Evolutionary conservation across 2,329 filamentous ascomycete genomes (phyloP).

Genomic region (Fusarium incarnatum): DNA sequence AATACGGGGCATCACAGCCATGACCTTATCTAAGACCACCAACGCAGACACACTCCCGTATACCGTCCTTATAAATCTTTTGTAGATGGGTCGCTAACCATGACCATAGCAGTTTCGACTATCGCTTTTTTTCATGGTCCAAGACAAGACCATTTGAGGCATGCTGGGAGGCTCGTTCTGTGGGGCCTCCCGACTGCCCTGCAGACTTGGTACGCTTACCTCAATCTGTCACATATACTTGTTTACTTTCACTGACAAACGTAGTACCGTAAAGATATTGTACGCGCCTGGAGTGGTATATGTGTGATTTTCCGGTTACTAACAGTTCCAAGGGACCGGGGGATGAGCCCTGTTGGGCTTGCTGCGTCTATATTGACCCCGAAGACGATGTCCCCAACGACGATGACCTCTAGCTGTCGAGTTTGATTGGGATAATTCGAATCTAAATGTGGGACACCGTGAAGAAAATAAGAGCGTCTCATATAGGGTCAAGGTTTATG

Average conservation of each 20-base stretch:
- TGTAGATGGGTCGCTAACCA: fast-evolving
- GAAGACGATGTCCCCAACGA: too few relatives aligned
- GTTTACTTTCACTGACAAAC: neutral
- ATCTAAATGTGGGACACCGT: too few relatives aligned
- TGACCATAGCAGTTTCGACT: neutral
- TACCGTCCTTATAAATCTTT: fast-evolving
- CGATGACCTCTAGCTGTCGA: too few relatives aligned
- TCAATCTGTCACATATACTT: neutral
- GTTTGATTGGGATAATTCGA: too few relatives aligned
- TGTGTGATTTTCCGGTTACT: too few relatives aligned
- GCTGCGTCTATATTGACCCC: too few relatives aligned
- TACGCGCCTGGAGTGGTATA: neutral
- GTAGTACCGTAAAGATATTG: neutral
- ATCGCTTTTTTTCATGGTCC: neutral
- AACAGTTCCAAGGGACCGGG: too few relatives aligned
- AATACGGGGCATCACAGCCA: neutral
- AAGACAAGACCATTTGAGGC: neutral
- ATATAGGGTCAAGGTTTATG: too few relatives aligned
- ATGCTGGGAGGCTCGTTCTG: neutral
- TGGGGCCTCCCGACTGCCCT: neutral
- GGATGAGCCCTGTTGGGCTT: too few relatives aligned
- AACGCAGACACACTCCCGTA: neutral
- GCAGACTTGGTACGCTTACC: neutral
- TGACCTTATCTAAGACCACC: neutral
- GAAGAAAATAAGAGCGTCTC: too few relatives aligned